phyloP scores from a whole-genome alignment of 345 rosid species.

The Moringa oleifera region DNA sequence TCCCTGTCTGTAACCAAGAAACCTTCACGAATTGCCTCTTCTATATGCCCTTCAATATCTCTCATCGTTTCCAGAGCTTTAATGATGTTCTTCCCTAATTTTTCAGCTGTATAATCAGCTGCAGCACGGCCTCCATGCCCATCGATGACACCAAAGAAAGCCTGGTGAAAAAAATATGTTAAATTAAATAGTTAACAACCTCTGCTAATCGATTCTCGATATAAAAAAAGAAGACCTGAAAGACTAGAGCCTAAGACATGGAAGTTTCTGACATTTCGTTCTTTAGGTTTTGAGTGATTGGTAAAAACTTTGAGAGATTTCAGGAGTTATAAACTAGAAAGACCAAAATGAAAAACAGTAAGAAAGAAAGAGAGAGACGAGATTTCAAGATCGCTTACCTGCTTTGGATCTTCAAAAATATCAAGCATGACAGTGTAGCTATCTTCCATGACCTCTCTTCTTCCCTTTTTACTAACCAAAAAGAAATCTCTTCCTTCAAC shows the following conservation, averaged over 20 bases:
- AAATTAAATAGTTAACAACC: too few relatives aligned
- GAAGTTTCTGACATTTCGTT: too few relatives aligned
- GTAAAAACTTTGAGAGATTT: too few relatives aligned
- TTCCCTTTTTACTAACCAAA: constrained; percentile 42
- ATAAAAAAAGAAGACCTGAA: too few relatives aligned
- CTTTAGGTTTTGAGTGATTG: too few relatives aligned
- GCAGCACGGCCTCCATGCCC: constrained; percentile 54
- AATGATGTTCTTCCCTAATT: constrained; percentile 44
- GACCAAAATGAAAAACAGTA: too few relatives aligned
- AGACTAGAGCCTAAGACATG: too few relatives aligned
- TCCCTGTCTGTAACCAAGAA: constrained; percentile 38
- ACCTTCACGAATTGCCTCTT: constrained; percentile 33
- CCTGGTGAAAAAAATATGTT: too few relatives aligned
- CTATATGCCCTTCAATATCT: constrained; percentile 3
- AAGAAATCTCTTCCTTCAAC: constrained; percentile 33
- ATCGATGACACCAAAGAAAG: constrained; percentile 43
- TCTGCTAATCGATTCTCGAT: too few relatives aligned
- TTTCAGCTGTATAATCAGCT: constrained; percentile 34
- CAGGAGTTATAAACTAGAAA: too few relatives aligned
- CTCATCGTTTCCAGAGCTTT: constrained; percentile 20
- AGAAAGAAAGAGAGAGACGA: too few relatives aligned
- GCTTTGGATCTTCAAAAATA: constrained; percentile 39
- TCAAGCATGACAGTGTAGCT: constrained; percentile 29
- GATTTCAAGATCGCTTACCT: too few relatives aligned
- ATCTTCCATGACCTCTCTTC: constrained; percentile 48